Conservation (phyloP, 495 filamentous ascomycete species). For the Pyrenula massariospora region DNA sequence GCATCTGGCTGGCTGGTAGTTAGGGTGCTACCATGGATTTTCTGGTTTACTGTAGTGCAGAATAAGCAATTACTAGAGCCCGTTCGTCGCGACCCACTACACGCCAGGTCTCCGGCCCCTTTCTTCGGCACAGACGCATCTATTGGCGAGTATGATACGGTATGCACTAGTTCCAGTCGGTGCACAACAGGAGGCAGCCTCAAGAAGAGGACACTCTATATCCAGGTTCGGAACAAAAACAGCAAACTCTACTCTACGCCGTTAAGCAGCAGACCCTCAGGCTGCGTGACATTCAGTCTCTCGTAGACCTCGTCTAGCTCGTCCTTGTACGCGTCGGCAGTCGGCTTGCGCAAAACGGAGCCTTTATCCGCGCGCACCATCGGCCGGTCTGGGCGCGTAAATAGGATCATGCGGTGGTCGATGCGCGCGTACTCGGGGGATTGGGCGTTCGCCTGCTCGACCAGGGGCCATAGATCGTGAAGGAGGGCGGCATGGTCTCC, state of each 20-base stretch:
- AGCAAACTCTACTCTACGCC: too few species aligned
- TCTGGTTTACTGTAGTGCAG: too few species aligned
- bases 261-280: background rate
- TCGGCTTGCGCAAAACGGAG: constrained; percentile 20
- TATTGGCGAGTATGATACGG: background rate
- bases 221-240: too few species aligned
- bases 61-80: too few species aligned
- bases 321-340: constrained; percentile 14
- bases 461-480: constrained; percentile 13
- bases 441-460: constrained; percentile 31
- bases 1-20: too few species aligned
- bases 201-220: background rate
- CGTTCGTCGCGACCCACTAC: too few species aligned
- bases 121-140: too few species aligned
- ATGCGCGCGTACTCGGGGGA: constrained; percentile 27
- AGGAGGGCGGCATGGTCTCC: constrained; percentile 3
- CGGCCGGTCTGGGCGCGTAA: constrained; percentile 11
- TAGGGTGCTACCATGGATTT: too few species aligned
- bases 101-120: too few species aligned
- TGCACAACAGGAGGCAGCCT: background rate
- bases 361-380: constrained; percentile 30
- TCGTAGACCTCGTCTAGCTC: constrained; percentile 27
- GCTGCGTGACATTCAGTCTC: background rate
- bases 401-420: constrained; percentile 1
- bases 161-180: background rate